Evolutionary conservation across 1,284 basidiomycete species (phyloP).

Genomic region (Ustilago crameri): DNA sequence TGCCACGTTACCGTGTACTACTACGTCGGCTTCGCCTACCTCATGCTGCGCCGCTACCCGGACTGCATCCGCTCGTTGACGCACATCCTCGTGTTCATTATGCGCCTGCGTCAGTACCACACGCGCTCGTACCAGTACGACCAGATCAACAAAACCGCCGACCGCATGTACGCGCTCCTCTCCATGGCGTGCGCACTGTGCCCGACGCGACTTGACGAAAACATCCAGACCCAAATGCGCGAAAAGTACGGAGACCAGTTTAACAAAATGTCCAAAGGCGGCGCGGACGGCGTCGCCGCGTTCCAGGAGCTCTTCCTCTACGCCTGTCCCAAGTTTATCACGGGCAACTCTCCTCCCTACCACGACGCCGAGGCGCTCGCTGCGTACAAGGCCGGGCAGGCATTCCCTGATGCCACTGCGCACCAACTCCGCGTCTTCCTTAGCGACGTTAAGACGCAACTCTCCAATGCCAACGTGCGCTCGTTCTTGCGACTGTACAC

Average conservation of each 20-base stretch:
- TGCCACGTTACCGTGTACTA: slow-evolving; percentile 88
- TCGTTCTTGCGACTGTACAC: slow-evolving; percentile 96
- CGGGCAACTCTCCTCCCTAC: slow-evolving; percentile 87
- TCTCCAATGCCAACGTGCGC: slow-evolving; percentile 83
- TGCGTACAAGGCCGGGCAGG: slow-evolving; percentile 71
- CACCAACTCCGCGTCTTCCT: slow-evolving; percentile 87
- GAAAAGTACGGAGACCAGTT: slow-evolving; percentile 94
- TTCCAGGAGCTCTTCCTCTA: slow-evolving; percentile 95
- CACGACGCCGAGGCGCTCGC: slow-evolving; percentile 80
- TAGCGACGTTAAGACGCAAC: slow-evolving; percentile 79
- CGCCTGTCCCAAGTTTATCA: slow-evolving; percentile 96
- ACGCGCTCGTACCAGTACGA: slow-evolving; percentile 96
- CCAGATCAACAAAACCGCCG: slow-evolving; percentile 96
- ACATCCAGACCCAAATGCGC: slow-evolving; percentile 89
- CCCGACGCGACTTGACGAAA: slow-evolving; percentile 88
- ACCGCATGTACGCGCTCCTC: slow-evolving; percentile 95
- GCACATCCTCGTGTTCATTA: slow-evolving; percentile 79
- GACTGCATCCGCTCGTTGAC: slow-evolving; percentile 94
- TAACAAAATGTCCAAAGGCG: slow-evolving; percentile 78
- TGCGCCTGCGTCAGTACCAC: slow-evolving; percentile 78
- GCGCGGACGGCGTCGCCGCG: slow-evolving; percentile 77
- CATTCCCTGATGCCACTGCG: slow-evolving; percentile 78
- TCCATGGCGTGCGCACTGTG: slow-evolving; percentile 92
- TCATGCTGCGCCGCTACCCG: slow-evolving; percentile 91
- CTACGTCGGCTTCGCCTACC: slow-evolving; percentile 95